Conservation (phyloP, 768 basidiomycete species). For the Serendipita sp. region DNA sequence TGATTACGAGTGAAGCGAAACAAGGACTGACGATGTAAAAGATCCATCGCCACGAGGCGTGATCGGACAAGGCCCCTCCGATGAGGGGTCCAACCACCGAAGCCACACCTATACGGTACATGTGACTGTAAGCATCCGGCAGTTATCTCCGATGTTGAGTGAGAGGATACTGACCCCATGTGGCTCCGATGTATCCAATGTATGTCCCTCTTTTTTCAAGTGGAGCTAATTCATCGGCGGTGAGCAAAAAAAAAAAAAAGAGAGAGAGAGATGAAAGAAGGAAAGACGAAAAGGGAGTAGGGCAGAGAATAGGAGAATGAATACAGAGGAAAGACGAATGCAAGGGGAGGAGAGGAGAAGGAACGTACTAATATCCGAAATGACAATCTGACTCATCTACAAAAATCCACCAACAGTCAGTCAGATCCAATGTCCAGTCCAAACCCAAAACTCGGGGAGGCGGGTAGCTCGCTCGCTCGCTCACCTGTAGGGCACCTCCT, state of each 20-base stretch:
- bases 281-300: slow-evolving; percentile 12
- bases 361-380: slow-evolving; percentile 49
- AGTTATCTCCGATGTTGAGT: background rate
- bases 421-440: background rate
- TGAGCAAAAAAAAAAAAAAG: too few relatives aligned
- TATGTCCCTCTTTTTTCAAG: slow-evolving; percentile 53
- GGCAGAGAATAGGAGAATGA: slow-evolving; percentile 13
- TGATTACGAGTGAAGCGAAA: background rate
- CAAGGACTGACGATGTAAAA: slow-evolving; percentile 12
- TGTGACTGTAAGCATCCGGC: too few relatives aligned
- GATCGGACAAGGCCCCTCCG: slow-evolving; percentile 48
- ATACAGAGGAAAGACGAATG: background rate
- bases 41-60: slow-evolving; percentile 70
- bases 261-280: too few relatives aligned
- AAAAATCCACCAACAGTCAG: slow-evolving; percentile 2
- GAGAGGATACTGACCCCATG: slow-evolving; percentile 47
- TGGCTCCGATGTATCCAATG: slow-evolving; percentile 57
- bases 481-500: slow-evolving; percentile 51
- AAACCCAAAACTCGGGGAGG: background rate
- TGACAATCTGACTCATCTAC: slow-evolving; percentile 53
- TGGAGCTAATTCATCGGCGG: slow-evolving; percentile 5
- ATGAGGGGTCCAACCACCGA: slow-evolving; percentile 59
- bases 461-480: too few relatives aligned
- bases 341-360: background rate
- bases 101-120: slow-evolving; percentile 15